These are phyloP conservation scores for Pyronema domesticum DNA, from an alignment of 495 filamentous ascomycete species.

Conservation along the genomic window DNA sequence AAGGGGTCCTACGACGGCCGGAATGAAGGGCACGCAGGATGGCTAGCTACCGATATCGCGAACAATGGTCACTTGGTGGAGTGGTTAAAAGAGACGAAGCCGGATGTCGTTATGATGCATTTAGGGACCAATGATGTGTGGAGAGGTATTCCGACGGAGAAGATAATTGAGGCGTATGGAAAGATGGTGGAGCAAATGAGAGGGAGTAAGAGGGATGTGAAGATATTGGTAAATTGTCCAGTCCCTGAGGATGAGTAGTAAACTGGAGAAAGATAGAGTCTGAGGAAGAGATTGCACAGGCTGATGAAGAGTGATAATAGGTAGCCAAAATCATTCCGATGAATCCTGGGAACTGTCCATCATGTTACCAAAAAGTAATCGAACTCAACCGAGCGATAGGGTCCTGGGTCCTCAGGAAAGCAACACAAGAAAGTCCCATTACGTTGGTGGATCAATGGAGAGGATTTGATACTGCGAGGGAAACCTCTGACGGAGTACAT, in stretches of 20 bases:
- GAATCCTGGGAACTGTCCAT: slow-evolving; percentile 22
- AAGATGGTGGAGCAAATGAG: slow-evolving; percentile 29
- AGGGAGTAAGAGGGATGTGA: slow-evolving; percentile 27
- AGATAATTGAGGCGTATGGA: slow-evolving; percentile 27
- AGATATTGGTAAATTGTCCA: slow-evolving; percentile 19
- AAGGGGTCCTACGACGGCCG: slow-evolving; percentile 28
- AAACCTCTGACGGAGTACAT: slow-evolving; percentile 31
- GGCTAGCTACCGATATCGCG: slow-evolving; percentile 29
- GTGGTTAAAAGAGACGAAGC: slow-evolving; percentile 28
- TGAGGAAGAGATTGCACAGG: neutral
- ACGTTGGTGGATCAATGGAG: slow-evolving; percentile 31
- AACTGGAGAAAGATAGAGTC: neutral
- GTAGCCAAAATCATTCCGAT: slow-evolving; percentile 34
- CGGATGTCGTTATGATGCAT: slow-evolving; percentile 33
- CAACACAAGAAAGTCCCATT: slow-evolving; percentile 27
- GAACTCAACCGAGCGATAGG: slow-evolving; percentile 28
- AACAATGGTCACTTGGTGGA: slow-evolving; percentile 26
- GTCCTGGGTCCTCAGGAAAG: slow-evolving; percentile 27
- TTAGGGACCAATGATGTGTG: slow-evolving; percentile 35
- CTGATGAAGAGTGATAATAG: slow-evolving; percentile 6
- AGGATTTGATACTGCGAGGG: slow-evolving; percentile 25
- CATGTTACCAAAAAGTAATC: slow-evolving; percentile 23
- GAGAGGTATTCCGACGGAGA: slow-evolving; percentile 21
- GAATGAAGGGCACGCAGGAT: slow-evolving; percentile 32
- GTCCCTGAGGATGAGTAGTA: no score